phyloP scores from a whole-genome alignment of 73 alveolate species.

The Vitrella brassicaformis region DNA sequence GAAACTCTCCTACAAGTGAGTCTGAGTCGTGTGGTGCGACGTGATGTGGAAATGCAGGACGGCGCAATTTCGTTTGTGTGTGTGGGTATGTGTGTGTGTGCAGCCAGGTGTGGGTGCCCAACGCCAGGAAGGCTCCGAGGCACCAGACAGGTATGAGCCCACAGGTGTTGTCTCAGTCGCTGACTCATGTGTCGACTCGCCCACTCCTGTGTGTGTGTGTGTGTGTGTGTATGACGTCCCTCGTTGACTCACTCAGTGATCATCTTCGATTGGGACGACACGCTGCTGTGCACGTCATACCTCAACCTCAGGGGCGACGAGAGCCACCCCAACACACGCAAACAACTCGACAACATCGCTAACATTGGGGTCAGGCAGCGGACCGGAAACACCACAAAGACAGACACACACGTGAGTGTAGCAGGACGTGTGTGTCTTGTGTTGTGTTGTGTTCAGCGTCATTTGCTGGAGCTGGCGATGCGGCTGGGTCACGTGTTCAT shows the following conservation, averaged over 20 bases:
- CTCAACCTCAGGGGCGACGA: conserved; percentile 61
- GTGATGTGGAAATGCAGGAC: not conserved
- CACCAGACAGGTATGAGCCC: no score
- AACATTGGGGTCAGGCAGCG: conserved; percentile 34
- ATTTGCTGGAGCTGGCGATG: not conserved
- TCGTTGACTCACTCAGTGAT: conserved; percentile 54
- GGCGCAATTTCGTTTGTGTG: not conserved
- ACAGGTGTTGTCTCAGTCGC: no score
- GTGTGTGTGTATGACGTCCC: no score
- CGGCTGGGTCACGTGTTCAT: conserved; percentile 64
- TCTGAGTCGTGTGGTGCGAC: not conserved
- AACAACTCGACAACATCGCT: conserved; percentile 25
- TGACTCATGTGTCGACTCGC: no score
- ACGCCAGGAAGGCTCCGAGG: conserved; percentile 5
- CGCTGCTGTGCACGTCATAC: conserved; percentile 86
- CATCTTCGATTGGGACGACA: conserved; percentile 99
- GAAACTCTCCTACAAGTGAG: conserved; percentile 8
- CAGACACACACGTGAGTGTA: no score
- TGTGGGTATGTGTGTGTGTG: not conserved
- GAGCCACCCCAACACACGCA: conserved; percentile 12
- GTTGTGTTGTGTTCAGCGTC: no score
- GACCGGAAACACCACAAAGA: not conserved
- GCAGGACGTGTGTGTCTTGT: no score
- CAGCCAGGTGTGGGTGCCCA: conserved; percentile 24
- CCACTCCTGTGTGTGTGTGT: no score